Base-by-base conservation (phyloP, 768 basidiomycete genomes). In the Gloeostereum incarnatum region DNA sequence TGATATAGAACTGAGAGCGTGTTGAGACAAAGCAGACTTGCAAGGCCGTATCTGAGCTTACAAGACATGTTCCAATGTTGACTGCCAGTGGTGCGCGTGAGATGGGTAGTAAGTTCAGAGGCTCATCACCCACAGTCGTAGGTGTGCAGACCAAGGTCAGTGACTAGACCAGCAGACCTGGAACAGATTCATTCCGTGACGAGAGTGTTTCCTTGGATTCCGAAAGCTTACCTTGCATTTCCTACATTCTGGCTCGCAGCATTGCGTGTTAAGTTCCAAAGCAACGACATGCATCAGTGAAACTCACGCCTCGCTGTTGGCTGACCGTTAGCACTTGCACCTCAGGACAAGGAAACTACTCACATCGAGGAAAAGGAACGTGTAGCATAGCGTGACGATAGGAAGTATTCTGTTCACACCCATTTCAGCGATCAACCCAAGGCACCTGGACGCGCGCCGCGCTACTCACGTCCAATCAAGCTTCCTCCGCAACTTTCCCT, bases 211-310 rank as follows among this genome's bases (percentile, higher is more conserved):
- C 19, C 2, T 16, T 16, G 10, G 3, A 17, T 17, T 10, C 23
- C 3, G 13, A 7, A 36, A 21, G 49, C 59, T 37, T 39, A 65
- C 63, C 58, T 66, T 24, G 66, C 65, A 54, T 65, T 66, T 32
- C 65, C 66, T 35, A 68, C 58, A 44, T 68, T 68, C 23, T 22
- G 10, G 9, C 10, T 9, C 10, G 8, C 10, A 8, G 8, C 10
- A 9, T 8, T 9, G 32, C 32, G 8, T 8, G 8, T 10, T 10
- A 10, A 9, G 17, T 9, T 10, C 17, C 10, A 18, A 25, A 9
- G 8, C 10, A 33, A 8, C 8, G 17, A 8, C 14, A n/a, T n/a
- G n/a, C n/a, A n/a, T n/a, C n/a, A 27, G 8, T 27, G 32, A 10
- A 7, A 33, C 32, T 10, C 17, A 33, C 32, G 8, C 32, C 17